Percentiles rank a stretch among this genome's conserved stretches.
phyloP scores from a whole-genome alignment of 306 rosid species.

The Fragaria nilgerrensis region DNA sequence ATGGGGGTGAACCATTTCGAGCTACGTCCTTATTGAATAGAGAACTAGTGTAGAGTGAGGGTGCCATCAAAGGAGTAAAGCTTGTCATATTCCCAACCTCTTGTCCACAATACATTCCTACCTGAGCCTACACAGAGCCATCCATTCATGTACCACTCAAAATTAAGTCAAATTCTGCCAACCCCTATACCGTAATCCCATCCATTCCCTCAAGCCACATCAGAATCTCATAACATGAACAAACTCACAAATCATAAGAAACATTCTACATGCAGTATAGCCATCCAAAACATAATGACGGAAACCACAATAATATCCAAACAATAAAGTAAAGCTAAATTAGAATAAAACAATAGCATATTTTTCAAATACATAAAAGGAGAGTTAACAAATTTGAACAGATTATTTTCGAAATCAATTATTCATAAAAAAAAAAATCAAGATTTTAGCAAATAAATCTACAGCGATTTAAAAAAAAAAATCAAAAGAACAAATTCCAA shows the following conservation, averaged over 20 bases:
- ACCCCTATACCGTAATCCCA: slow-evolving; percentile 19
- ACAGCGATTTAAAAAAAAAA: not conserved
- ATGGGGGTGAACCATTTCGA: slow-evolving; percentile 94
- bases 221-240: slow-evolving; percentile 10
- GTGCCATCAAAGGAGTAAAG: slow-evolving; percentile 76
- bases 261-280: not conserved
- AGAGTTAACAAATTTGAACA: not conserved
- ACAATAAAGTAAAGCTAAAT: not conserved
- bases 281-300: not conserved
- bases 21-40: slow-evolving; percentile 72
- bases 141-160: slow-evolving; percentile 74
- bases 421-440: not conserved
- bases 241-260: not conserved
- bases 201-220: slow-evolving; percentile 1
- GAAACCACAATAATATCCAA: not conserved
- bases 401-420: not conserved
- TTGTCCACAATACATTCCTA: slow-evolving; percentile 97
- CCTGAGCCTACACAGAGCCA: slow-evolving; percentile 99
- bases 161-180: slow-evolving; percentile 30
- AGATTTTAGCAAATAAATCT: no score
- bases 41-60: slow-evolving; percentile 67
- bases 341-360: not conserved
- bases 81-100: slow-evolving; percentile 82
- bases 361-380: not conserved
- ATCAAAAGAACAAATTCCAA: not conserved